These are phyloP conservation scores for Dryas octopetala DNA, from an alignment of 306 rosid species.

Conservation along the genomic window DNA sequence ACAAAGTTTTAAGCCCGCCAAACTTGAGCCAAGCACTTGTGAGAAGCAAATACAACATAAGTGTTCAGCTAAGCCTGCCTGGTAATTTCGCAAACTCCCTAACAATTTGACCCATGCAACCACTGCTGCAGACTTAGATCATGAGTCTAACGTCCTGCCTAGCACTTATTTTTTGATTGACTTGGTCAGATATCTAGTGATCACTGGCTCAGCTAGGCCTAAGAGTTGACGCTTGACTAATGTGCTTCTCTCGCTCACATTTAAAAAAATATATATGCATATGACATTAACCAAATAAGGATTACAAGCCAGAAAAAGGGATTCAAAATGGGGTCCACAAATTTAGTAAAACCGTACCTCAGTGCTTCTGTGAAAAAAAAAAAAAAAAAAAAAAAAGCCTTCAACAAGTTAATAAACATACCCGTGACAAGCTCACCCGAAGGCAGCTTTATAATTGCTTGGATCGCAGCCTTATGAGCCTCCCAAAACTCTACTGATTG, in stretches of 20 bases:
- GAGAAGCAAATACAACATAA: background rate
- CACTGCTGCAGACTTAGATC: background rate
- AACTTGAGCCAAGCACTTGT: background rate
- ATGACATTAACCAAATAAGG: background rate
- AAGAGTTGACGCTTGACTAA: background rate
- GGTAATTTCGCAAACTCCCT: background rate
- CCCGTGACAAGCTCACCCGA: constrained; percentile 90
- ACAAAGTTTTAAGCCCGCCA: background rate
- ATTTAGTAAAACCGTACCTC: background rate
- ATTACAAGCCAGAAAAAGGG: background rate
- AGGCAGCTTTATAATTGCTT: constrained; percentile 78
- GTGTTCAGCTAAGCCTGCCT: background rate
- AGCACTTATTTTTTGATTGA: no score
- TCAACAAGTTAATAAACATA: constrained; percentile 30
- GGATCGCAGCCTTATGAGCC: constrained; percentile 83
- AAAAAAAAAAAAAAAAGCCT: background rate
- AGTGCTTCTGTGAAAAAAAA: background rate
- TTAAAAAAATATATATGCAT: background rate
- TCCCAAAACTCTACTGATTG: constrained; percentile 70
- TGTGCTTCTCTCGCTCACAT: background rate
- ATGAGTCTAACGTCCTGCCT: background rate
- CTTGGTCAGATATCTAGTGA: background rate
- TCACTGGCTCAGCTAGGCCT: background rate
- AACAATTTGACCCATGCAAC: background rate
- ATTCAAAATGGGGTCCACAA: background rate